Percentiles rank a stretch among this genome's conserved stretches.
phyloP scores from a whole-genome alignment of 169 alveolate species.

The Amoebophrya sp. region DNA sequence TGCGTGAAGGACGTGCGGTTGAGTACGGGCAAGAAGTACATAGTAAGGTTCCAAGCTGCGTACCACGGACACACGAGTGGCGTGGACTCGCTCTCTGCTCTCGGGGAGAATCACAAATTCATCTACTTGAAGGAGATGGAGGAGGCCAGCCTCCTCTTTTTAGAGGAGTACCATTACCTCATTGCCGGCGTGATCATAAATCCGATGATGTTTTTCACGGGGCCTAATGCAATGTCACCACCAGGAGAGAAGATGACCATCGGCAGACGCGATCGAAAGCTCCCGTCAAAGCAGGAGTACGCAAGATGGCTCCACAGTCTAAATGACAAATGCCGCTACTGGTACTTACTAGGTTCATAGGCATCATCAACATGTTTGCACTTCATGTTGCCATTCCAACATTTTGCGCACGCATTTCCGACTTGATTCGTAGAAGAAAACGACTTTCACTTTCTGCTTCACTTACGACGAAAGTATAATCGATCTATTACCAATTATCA shows the following conservation, averaged over 20 bases:
- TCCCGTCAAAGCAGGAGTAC: neutral
- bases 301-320: neutral
- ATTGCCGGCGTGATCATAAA: neutral
- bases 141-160: neutral
- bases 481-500: too few species aligned
- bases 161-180: neutral
- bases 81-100: neutral
- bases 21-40: neutral
- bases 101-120: neutral
- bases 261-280: neutral
- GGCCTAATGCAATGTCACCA: neutral
- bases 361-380: too few species aligned
- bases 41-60: neutral
- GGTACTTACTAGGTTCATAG: neutral
- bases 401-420: too few species aligned
- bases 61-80: constrained; percentile 16
- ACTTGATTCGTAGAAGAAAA: too few species aligned
- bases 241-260: neutral
- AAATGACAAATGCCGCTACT: neutral
- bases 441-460: too few species aligned
- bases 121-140: neutral
- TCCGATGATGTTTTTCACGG: constrained; percentile 18
- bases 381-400: too few species aligned
- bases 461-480: too few species aligned
- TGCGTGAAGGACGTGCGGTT: constrained; percentile 6